Conservation (phyloP, 2,329 filamentous ascomycete genomes). For the Fusarium tjaetaba region DNA sequence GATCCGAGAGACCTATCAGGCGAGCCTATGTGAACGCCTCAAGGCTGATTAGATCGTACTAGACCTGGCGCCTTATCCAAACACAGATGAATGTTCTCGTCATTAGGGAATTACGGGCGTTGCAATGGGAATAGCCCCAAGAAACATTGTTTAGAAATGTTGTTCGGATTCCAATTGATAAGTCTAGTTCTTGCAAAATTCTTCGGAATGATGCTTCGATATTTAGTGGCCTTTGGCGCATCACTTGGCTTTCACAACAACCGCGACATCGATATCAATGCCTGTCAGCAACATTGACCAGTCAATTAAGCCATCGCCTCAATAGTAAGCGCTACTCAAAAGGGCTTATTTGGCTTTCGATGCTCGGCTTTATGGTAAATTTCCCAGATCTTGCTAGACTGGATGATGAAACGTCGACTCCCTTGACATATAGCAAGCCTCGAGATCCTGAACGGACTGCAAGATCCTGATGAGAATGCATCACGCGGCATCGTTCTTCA, state of each 20-base stretch:
- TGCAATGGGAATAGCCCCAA: neutral
- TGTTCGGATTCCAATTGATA: neutral
- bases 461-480: neutral
- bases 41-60: neutral
- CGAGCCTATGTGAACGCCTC: rapidly evolving
- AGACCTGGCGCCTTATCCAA: neutral
- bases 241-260: neutral
- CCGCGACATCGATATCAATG: neutral
- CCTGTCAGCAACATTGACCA: no score
- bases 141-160: neutral
- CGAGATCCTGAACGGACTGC: neutral
- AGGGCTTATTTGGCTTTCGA: neutral
- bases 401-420: neutral
- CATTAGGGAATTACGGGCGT: neutral
- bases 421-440: rapidly evolving
- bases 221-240: no score
- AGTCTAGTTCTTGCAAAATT: rapidly evolving
- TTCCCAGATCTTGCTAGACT: neutral
- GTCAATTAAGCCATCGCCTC: neutral
- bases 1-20: neutral
- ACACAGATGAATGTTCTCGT: neutral
- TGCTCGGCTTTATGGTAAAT: rapidly evolving
- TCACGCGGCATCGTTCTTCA: no score
- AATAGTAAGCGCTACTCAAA: neutral
- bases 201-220: neutral